Evolutionary conservation across 2,329 filamentous ascomycete genomes (phyloP).

Genomic region (Volutella citrinella): DNA sequence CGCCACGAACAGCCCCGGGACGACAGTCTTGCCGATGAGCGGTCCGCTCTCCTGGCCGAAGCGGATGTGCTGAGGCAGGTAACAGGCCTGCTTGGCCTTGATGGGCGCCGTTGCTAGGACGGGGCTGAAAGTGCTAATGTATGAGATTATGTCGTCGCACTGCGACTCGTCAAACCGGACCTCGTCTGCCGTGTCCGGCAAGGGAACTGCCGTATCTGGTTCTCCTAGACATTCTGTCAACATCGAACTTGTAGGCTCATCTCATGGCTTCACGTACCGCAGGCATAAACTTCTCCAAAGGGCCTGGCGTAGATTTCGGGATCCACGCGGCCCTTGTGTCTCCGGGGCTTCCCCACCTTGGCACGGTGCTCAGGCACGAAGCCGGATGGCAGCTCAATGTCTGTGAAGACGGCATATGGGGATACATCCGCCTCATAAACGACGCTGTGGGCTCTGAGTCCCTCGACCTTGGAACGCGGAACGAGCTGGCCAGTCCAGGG

Average conservation of each 20-base stretch:
- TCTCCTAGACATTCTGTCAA: constrained; percentile 49
- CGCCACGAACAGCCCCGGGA: constrained; percentile 75
- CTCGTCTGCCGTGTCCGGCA: constrained; percentile 72
- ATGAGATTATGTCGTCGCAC: constrained; percentile 83
- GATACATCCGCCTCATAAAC: constrained; percentile 63
- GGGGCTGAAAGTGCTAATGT: constrained; percentile 66
- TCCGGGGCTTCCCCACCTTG: constrained; percentile 46
- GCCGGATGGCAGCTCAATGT: constrained; percentile 69
- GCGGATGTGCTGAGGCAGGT: constrained; percentile 73
- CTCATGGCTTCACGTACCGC: constrained; percentile 50
- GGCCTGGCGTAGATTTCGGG: constrained; percentile 94
- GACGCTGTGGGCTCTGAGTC: constrained; percentile 62
- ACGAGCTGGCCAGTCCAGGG: constrained; percentile 62
- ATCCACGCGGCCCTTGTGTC: constrained; percentile 63
- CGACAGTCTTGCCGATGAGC: constrained; percentile 71
- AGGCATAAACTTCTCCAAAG: constrained; percentile 87
- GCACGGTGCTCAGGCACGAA: constrained; percentile 54
- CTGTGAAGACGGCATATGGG: constrained; percentile 80
- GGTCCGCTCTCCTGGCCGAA: constrained; percentile 64
- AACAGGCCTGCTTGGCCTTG: constrained; percentile 82
- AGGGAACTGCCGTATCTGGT: constrained; percentile 69
- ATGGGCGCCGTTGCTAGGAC: constrained; percentile 66
- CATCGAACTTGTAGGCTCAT: neutral
- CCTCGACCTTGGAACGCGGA: constrained; percentile 55
- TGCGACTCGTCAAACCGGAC: constrained; percentile 72